Percentiles rank a stretch among this genome's conserved stretches.
Evolutionary conservation across 306 rosid species (phyloP).

Genomic region (Rubus idaeus): DNA sequence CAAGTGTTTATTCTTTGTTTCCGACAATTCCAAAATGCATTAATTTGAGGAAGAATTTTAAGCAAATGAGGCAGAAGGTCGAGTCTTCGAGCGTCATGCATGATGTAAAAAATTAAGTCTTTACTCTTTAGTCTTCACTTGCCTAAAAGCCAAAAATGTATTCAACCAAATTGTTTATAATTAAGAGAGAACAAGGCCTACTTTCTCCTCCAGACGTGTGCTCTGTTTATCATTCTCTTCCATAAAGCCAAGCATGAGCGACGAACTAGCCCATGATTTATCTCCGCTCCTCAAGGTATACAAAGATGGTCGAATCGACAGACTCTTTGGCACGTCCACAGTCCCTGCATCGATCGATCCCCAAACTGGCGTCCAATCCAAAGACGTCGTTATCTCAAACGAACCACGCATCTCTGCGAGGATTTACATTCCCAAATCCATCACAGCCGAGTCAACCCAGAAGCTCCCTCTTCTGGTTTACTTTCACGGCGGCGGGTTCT

Average conservation of each 20-base stretch:
- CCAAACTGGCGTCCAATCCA: conserved; percentile 46
- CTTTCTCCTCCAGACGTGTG: not conserved
- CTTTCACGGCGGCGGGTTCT: conserved; percentile 70
- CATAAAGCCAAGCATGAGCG: conserved; percentile 10
- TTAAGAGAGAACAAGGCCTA: not conserved
- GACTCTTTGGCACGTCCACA: conserved; percentile 38
- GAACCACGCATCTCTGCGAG: conserved; percentile 44
- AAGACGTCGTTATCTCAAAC: conserved; percentile 47
- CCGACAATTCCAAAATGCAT: too few species aligned
- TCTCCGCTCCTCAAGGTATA: conserved; percentile 39
- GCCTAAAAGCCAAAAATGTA: too few species aligned
- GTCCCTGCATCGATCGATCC: conserved; percentile 42
- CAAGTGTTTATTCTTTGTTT: too few species aligned
- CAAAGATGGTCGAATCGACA: conserved; percentile 61
- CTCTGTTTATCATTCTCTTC: not conserved
- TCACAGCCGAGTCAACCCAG: conserved; percentile 6
- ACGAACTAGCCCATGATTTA: conserved; percentile 34
- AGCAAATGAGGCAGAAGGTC: too few species aligned
- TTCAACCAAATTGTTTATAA: too few species aligned
- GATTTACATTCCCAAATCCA: conserved; percentile 48
- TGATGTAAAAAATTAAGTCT: too few species aligned
- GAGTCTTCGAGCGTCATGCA: too few species aligned
- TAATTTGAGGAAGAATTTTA: too few species aligned
- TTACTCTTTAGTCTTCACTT: too few species aligned
- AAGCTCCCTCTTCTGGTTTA: conserved; percentile 57